Evolutionary conservation across 306 rosid genomes (phyloP).

Genomic region (Inga laurina): DNA sequence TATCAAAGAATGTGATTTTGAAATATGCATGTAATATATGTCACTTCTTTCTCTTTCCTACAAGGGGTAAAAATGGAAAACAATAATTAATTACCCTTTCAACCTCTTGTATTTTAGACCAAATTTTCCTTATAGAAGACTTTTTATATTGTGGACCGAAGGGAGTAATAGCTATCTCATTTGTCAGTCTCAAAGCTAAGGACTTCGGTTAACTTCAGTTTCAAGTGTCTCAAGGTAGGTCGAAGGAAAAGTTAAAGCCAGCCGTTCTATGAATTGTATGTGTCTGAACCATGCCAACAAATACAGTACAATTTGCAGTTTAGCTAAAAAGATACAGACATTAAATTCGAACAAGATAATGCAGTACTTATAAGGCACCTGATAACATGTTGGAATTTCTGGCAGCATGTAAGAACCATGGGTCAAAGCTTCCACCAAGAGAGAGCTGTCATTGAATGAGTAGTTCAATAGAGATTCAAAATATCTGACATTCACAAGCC

Average conservation of each 20-base stretch:
- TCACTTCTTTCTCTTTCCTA: no score
- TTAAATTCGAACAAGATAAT: not conserved
- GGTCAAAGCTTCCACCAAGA: constrained; percentile 81
- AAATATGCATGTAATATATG: no score
- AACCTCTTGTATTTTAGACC: no score
- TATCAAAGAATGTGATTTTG: no score
- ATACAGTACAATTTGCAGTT: not conserved
- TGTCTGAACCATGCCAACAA: not conserved
- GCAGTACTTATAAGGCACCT: constrained; percentile 49
- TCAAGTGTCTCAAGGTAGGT: not conserved
- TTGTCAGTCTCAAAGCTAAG: not conserved
- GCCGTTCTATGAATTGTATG: not conserved
- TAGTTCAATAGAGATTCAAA: constrained; percentile 63
- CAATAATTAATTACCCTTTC: no score
- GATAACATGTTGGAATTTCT: constrained; percentile 80
- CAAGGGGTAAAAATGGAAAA: no score
- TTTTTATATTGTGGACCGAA: no score
- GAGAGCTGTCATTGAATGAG: constrained; percentile 55
- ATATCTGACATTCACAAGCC: constrained; percentile 46
- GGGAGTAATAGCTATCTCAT: not conserved
- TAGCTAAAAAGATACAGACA: not conserved
- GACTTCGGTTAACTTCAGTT: not conserved
- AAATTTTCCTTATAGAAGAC: no score
- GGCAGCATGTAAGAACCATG: constrained; percentile 96
- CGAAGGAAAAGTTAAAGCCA: not conserved